phyloP scores from a whole-genome alignment of 441 rosid species.

The Geranium incanum region DNA sequence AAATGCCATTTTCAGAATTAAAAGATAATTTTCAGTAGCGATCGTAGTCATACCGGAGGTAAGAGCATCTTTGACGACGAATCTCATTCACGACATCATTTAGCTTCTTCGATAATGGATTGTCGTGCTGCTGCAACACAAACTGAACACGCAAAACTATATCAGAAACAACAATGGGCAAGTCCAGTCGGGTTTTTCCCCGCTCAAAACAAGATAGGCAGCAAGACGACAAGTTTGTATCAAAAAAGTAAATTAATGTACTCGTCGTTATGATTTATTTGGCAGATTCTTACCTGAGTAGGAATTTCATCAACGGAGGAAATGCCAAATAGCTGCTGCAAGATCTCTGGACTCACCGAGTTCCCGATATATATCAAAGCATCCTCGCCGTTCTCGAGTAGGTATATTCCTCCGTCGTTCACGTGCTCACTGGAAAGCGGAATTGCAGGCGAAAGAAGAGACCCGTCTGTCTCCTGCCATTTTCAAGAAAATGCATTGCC shows the following conservation, averaged over 20 bases:
- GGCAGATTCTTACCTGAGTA: conserved; percentile 41
- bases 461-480: conserved; percentile 56
- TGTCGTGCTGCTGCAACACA: conserved; percentile 70
- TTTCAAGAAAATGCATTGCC: conserved; percentile 15
- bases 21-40: background rate
- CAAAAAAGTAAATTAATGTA: no score
- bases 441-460: conserved; percentile 52
- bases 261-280: no score
- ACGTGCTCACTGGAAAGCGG: conserved; percentile 87
- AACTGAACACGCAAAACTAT: conserved; percentile 40
- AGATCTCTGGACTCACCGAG: conserved; percentile 48
- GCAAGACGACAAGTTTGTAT: background rate
- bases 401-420: conserved; percentile 80
- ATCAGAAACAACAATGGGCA: background rate
- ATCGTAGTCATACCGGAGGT: conserved; percentile 53
- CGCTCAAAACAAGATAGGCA: background rate
- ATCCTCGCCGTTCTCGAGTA: conserved; percentile 94
- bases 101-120: conserved; percentile 73
- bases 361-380: conserved; percentile 68
- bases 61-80: conserved; percentile 84
- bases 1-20: no score
- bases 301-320: conserved; percentile 59
- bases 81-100: conserved; percentile 82
- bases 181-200: no score
- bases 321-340: conserved; percentile 57